Evolutionary conservation across 805 yeast species (phyloP).

Genomic region (Priceomyces haplophilus): DNA sequence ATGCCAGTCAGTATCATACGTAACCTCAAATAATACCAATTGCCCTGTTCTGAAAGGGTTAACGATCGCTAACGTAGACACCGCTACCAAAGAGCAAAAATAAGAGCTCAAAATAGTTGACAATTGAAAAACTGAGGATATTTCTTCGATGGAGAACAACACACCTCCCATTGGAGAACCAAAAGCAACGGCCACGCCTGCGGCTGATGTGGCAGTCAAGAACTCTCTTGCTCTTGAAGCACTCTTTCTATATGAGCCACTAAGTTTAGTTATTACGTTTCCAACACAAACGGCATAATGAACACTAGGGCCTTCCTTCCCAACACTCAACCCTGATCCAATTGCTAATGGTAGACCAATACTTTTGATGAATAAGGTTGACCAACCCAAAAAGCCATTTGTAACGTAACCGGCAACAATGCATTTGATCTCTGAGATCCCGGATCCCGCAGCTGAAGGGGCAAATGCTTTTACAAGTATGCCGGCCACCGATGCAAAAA

Average conservation of each 20-base stretch:
- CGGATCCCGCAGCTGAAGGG: slow-evolving; percentile 95
- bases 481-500: slow-evolving; percentile 65
- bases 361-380: slow-evolving; percentile 72
- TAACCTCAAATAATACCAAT: slow-evolving; percentile 88
- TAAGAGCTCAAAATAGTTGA: slow-evolving; percentile 88
- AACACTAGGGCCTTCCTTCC: slow-evolving; percentile 98
- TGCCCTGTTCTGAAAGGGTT: slow-evolving; percentile 96
- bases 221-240: slow-evolving; percentile 54
- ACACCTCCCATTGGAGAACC: slow-evolving; percentile 98
- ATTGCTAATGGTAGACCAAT: slow-evolving; percentile 85
- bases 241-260: slow-evolving; percentile 43
- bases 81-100: slow-evolving; percentile 86
- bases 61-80: slow-evolving; percentile 70
- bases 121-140: slow-evolving; percentile 68
- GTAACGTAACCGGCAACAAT: slow-evolving; percentile 86
- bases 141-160: slow-evolving; percentile 87
- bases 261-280: slow-evolving; percentile 60
- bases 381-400: slow-evolving; percentile 70
- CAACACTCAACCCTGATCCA: slow-evolving; percentile 89
- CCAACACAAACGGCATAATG: slow-evolving; percentile 99
- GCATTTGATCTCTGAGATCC: slow-evolving; percentile 94
- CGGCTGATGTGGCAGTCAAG: slow-evolving; percentile 88
- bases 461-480: slow-evolving; percentile 66
- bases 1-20: slow-evolving; percentile 83
- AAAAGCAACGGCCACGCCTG: slow-evolving; percentile 98